Conservation (phyloP, 192 early-diverging fungal genomes). For the Podila clonocystis region DNA sequence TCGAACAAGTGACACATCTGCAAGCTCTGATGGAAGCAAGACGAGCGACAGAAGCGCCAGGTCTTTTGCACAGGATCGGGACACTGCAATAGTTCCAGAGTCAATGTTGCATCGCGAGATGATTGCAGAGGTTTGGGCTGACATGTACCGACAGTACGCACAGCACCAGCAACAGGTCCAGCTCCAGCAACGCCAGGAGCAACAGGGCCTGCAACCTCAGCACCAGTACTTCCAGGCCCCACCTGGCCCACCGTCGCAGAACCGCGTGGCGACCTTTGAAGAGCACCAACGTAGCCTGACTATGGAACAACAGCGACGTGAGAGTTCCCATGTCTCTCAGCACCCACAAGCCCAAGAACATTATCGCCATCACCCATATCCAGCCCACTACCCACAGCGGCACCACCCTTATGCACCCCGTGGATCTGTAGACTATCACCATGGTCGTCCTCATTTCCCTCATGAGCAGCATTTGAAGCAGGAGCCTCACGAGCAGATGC, state of each 20-base stretch:
- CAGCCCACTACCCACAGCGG: neutral
- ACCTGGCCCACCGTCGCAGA: neutral
- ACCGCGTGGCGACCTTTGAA: conserved; percentile 26
- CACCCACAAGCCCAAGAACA: neutral
- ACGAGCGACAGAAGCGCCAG: neutral
- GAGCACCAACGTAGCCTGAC: conserved; percentile 22
- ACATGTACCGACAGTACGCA: conserved; percentile 24
- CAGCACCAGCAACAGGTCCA: conserved; percentile 9
- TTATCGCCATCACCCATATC: neutral
- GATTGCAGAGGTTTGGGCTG: conserved; percentile 35
- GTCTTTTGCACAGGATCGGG: neutral
- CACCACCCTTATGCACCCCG: neutral
- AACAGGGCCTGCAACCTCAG: neutral
- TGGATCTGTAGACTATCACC: conserved; percentile 6
- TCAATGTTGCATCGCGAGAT: conserved; percentile 22
- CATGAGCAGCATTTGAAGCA: neutral
- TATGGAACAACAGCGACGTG: neutral
- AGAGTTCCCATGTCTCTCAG: neutral
- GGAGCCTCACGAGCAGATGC: too few relatives aligned
- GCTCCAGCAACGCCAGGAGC: conserved; percentile 15
- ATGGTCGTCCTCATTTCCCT: neutral
- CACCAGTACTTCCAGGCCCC: conserved; percentile 1
- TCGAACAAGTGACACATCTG: too few relatives aligned
- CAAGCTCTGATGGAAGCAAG: neutral
- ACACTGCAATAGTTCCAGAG: conserved; percentile 18